Evolutionary conservation across 2,329 filamentous ascomycete species (phyloP), one percentile per base, ranked within the genome.

Genomic region (Fusarium secorum): DNA sequence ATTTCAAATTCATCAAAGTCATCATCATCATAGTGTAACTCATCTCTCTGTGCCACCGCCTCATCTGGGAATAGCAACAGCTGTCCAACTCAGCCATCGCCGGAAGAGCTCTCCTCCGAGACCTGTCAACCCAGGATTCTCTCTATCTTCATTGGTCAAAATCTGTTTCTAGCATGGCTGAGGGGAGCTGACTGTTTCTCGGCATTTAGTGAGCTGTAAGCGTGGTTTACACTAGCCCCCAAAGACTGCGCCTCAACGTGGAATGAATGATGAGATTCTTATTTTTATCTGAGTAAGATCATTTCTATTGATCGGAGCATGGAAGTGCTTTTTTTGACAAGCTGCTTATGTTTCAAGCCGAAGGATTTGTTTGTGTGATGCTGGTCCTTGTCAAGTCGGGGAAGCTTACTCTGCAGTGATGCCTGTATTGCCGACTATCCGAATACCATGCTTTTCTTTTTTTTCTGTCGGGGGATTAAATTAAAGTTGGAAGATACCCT

Each of bases 41-140:
- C 41, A 39, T 35, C 44, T 33, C 44, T 30, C 56, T 51, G 49
- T 53, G 63, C 28, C 64, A 60, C 53, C 56, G 48, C 66, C 51
- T 53, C 57, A 46, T 26, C 59, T 68, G 64, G 55, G 56, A 69
- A 71, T 71, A 72, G 69, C 26, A 70, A 66, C 65, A n/a, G 46
- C 20, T 46, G 59, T 33, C 60, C 55, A 58, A 55, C 60, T 63
- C 64, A 72, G 69, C 69, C 44, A 39, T 38, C 32, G 22, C 48
- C 57, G 70, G 62, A 73, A 61, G 42, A 42, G 51, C 36, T 52
- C 28, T 35, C 24, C 45, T 60, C 70, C 70, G 70, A 55, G 30
- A 28, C 14, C 39, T 57, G 32, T 20, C n/a, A 45, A 53, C 2
- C 38, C 24, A 32, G 44, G 17, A 17, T 15, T 22, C 8, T 5